These are phyloP conservation scores for Candida ascalaphidarum DNA, from an alignment of 805 yeast species.

Conservation along the genomic window DNA sequence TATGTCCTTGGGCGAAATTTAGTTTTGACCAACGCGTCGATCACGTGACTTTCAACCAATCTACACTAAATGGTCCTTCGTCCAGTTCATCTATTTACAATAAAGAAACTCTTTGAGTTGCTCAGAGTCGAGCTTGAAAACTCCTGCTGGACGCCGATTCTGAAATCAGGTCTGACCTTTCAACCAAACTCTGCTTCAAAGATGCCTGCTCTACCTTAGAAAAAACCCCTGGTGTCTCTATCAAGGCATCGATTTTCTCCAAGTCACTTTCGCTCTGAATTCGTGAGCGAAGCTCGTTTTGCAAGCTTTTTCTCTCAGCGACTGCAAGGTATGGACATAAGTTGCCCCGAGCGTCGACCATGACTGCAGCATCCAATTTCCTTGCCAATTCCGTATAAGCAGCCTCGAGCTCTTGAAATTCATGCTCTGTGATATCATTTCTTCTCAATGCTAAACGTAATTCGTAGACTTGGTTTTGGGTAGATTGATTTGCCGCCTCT, in stretches of 20 bases:
- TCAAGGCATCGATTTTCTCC: constrained; percentile 32
- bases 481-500: constrained; percentile 55
- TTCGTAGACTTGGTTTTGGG: constrained; percentile 40
- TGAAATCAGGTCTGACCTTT: too few relatives aligned
- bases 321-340: constrained; percentile 30
- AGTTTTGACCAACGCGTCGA: too few relatives aligned
- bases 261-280: constrained; percentile 28
- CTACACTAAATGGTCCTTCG: too few relatives aligned
- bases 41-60: too few relatives aligned
- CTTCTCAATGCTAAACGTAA: constrained; percentile 30
- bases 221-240: constrained; percentile 35
- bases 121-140: too few relatives aligned
- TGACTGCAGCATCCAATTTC: constrained; percentile 34
- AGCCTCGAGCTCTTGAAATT: constrained; percentile 9
- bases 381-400: constrained; percentile 30
- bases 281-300: constrained; percentile 10
- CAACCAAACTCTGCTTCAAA: constrained; percentile 40
- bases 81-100: too few relatives aligned
- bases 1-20: too few relatives aligned
- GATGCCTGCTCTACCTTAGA: constrained; percentile 21
- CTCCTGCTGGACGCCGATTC: too few relatives aligned
- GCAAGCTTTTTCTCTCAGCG: constrained; percentile 16
- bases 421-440: constrained; percentile 24
- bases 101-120: too few relatives aligned
- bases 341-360: constrained; percentile 38